phyloP scores from a whole-genome alignment of 2,329 filamentous ascomycete species.

The Gaeumannomyces sp. region DNA sequence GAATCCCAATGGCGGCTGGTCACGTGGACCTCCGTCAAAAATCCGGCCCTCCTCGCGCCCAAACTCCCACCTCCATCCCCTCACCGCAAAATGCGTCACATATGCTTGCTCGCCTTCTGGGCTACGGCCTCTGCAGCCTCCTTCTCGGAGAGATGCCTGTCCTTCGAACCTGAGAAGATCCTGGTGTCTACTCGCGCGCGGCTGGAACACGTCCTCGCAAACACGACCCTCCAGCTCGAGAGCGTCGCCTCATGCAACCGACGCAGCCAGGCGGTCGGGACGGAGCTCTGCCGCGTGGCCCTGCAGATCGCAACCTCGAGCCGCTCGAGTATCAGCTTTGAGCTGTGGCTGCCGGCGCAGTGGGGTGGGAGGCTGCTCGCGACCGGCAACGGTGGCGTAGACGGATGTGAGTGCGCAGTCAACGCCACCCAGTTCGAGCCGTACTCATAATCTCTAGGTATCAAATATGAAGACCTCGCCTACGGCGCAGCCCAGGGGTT shows the following conservation, averaged over 20 bases:
- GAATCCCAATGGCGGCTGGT: too few relatives aligned
- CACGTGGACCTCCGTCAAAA: too few relatives aligned
- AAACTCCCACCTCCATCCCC: too few relatives aligned
- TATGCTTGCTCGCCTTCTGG: too few relatives aligned
- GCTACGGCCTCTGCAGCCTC: too few relatives aligned
- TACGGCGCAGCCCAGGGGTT: conserved; percentile 38
- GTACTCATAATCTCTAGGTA: conserved; percentile 18
- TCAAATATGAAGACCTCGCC: conserved; percentile 40
- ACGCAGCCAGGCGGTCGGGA: conserved; percentile 8
- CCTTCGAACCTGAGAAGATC: conserved; percentile 8
- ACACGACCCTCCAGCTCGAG: conserved; percentile 9
- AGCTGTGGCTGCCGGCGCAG: conserved; percentile 40
- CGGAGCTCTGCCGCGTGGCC: conserved; percentile 22
- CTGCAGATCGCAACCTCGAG: conserved; percentile 24
- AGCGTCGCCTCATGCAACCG: conserved; percentile 13
- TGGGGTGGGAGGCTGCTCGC: conserved; percentile 41
- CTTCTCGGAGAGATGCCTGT: conserved; percentile 7
- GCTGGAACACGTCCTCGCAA: conserved; percentile 6
- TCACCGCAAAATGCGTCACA: too few relatives aligned
- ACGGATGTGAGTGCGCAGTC: conserved; percentile 31
- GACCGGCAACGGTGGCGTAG: conserved; percentile 42
- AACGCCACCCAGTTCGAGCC: neutral
- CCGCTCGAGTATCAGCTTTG: conserved; percentile 37
- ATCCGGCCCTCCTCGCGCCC: too few relatives aligned
- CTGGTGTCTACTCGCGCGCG: neutral